phyloP scores from a whole-genome alignment of 2,329 filamentous ascomycete genomes.

The Fusarium chuoi region DNA sequence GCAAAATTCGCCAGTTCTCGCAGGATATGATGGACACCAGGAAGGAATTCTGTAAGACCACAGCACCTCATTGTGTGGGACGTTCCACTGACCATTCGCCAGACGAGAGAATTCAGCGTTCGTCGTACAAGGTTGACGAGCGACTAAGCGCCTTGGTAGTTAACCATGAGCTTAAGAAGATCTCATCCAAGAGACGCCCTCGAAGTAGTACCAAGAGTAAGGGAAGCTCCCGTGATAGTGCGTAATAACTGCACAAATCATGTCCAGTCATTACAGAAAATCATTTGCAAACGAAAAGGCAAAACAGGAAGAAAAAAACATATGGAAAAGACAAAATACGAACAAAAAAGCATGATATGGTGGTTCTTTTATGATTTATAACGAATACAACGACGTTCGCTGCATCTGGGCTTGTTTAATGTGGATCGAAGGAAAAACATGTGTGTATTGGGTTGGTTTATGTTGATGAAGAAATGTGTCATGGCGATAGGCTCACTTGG shows the following conservation, averaged over 20 bases:
- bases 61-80: background rate
- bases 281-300: slow-evolving; percentile 12
- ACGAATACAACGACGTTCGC: slow-evolving; percentile 35
- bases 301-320: slow-evolving; percentile 21
- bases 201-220: slow-evolving; percentile 43
- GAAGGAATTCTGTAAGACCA: slow-evolving; percentile 50
- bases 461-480: slow-evolving; percentile 29
- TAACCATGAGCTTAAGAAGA: slow-evolving; percentile 54
- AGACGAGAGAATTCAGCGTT: slow-evolving; percentile 49
- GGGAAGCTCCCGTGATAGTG: slow-evolving; percentile 41
- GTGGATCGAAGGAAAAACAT: slow-evolving; percentile 16
- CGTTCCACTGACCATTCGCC: slow-evolving; percentile 28
- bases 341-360: slow-evolving; percentile 16
- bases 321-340: slow-evolving; percentile 14
- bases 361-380: slow-evolving; percentile 25
- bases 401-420: slow-evolving; percentile 9
- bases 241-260: slow-evolving; percentile 18
- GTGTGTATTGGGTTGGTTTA: slow-evolving; percentile 23
- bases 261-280: slow-evolving; percentile 35
- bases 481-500: slow-evolving; percentile 42
- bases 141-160: slow-evolving; percentile 51
- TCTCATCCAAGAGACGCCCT: slow-evolving; percentile 48
- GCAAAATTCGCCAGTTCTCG: slow-evolving; percentile 43
- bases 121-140: slow-evolving; percentile 47
- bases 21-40: slow-evolving; percentile 49